These are phyloP conservation scores for Lyophyllum atratum DNA, from an alignment of 768 basidiomycete genomes.

Conservation along the genomic window DNA sequence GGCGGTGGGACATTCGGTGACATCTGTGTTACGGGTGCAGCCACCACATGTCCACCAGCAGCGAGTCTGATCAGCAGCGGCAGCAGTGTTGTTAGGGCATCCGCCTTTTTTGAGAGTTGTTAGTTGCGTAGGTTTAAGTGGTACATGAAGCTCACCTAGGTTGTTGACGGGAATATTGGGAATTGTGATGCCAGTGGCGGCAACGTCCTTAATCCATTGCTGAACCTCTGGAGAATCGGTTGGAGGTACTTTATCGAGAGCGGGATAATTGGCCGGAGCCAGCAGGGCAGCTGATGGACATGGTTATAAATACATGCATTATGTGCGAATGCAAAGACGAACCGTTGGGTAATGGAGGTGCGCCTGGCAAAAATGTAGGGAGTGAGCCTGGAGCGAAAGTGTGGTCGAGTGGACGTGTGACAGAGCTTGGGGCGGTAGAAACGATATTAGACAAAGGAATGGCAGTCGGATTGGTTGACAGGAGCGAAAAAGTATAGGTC, in stretches of 20 bases:
- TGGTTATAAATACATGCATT: background rate
- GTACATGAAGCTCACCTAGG: constrained; percentile 30
- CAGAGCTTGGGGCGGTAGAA: constrained; percentile 39
- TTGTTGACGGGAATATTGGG: constrained; percentile 52
- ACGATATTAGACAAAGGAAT: constrained; percentile 54
- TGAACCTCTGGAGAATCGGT: constrained; percentile 63
- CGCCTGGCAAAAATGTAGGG: constrained; percentile 53
- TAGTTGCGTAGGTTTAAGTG: constrained; percentile 1
- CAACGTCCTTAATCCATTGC: constrained; percentile 70
- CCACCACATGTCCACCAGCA: constrained; percentile 87
- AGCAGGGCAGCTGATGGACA: constrained; percentile 39
- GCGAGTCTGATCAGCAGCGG: constrained; percentile 48
- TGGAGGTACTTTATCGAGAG: constrained; percentile 63
- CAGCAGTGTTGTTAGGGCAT: constrained; percentile 62
- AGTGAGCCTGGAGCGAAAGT: constrained; percentile 51
- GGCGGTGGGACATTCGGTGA: constrained; percentile 73
- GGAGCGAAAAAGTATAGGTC: constrained; percentile 44
- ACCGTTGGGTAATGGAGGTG: constrained; percentile 64
- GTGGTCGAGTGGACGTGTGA: constrained; percentile 46
- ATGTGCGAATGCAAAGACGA: constrained; percentile 16
- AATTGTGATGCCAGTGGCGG: constrained; percentile 54
- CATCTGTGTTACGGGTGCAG: constrained; percentile 67
- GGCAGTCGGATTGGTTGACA: constrained; percentile 61
- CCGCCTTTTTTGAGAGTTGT: constrained; percentile 36
- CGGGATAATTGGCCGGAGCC: constrained; percentile 59